Evolutionary conservation across 73 alveolate species (phyloP).

Genomic region (Symbiodinium pilosum): DNA sequence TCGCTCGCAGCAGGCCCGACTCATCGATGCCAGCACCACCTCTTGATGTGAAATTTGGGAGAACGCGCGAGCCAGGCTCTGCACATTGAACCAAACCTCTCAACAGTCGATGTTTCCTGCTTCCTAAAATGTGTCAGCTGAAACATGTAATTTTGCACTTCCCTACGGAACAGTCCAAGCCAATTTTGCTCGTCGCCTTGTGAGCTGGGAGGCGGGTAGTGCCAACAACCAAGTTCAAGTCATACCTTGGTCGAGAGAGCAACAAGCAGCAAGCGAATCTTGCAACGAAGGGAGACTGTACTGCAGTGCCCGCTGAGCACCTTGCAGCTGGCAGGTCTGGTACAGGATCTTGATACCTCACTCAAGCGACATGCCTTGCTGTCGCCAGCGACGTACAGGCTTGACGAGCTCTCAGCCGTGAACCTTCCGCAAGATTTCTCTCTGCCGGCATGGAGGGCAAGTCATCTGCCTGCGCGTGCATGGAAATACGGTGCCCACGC

Average conservation of each 20-base stretch:
- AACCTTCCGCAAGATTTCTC: slow-evolving; percentile 71
- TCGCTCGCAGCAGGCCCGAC: slow-evolving; percentile 62
- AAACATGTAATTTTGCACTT: too few relatives aligned
- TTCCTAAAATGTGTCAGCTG: too few relatives aligned
- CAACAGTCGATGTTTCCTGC: too few relatives aligned
- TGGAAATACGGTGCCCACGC: too few relatives aligned
- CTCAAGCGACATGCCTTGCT: background rate
- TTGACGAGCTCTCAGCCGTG: background rate
- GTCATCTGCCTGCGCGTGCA: slow-evolving; percentile 30
- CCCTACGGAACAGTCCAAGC: too few relatives aligned
- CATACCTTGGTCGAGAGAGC: slow-evolving; percentile 42
- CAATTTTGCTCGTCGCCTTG: too few relatives aligned
- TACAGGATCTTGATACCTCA: slow-evolving; percentile 81
- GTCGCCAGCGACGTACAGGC: background rate
- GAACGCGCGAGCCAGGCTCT: too few relatives aligned
- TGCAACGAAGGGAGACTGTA: background rate
- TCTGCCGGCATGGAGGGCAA: slow-evolving; percentile 44
- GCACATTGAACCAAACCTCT: too few relatives aligned
- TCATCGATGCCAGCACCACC: slow-evolving; percentile 85
- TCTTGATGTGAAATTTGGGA: background rate
- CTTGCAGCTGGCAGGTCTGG: slow-evolving; percentile 84
- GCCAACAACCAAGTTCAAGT: slow-evolving; percentile 59
- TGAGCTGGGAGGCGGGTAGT: slow-evolving; percentile 65
- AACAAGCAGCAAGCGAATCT: background rate
- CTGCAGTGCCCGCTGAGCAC: too few relatives aligned